Conservation (phyloP, 164 flowering plant genomes). For the Taxillus chinensis region DNA sequence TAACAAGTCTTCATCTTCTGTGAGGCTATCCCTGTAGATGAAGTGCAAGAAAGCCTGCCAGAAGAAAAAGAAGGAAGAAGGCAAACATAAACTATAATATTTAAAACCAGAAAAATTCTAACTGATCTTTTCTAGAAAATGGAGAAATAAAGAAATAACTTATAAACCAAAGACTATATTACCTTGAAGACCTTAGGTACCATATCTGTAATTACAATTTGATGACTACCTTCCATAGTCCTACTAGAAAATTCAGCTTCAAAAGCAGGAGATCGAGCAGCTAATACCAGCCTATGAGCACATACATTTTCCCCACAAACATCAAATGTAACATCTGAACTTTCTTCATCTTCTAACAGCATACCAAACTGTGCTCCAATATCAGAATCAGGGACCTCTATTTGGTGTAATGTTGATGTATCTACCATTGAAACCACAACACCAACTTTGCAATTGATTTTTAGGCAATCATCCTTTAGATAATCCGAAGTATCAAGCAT, state of each 20-base stretch:
- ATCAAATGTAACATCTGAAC: constrained; percentile 66
- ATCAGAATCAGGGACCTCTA: constrained; percentile 66
- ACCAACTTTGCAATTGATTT: constrained; percentile 74
- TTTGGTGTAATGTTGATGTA: constrained; percentile 37
- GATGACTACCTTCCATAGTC: constrained; percentile 28
- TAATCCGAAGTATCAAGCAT: constrained; percentile 79
- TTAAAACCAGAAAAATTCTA: too few relatives aligned
- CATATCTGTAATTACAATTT: constrained; percentile 41
- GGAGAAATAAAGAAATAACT: not conserved
- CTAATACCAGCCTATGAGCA: constrained; percentile 86
- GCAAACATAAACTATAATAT: too few relatives aligned
- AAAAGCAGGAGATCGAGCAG: constrained; percentile 75
- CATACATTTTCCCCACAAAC: constrained; percentile 61
- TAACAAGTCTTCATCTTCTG: constrained; percentile 51
- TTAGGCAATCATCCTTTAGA: constrained; percentile 77
- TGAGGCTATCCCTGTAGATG: constrained; percentile 65
- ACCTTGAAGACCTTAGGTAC: constrained; percentile 92
- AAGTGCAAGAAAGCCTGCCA: constrained; percentile 83
- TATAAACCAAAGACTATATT: not conserved
- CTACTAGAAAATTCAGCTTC: constrained; percentile 41
- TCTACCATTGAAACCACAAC: constrained; percentile 71
- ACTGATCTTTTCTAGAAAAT: too few relatives aligned
- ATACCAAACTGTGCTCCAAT: constrained; percentile 67
- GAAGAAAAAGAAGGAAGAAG: constrained; percentile 1
- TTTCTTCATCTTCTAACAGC: constrained; percentile 66